A percentile compares a stretch with the other conserved stretches of the same genome.
phyloP scores from a whole-genome alignment of 208 protist species.

The Zelonia costaricensis region DNA sequence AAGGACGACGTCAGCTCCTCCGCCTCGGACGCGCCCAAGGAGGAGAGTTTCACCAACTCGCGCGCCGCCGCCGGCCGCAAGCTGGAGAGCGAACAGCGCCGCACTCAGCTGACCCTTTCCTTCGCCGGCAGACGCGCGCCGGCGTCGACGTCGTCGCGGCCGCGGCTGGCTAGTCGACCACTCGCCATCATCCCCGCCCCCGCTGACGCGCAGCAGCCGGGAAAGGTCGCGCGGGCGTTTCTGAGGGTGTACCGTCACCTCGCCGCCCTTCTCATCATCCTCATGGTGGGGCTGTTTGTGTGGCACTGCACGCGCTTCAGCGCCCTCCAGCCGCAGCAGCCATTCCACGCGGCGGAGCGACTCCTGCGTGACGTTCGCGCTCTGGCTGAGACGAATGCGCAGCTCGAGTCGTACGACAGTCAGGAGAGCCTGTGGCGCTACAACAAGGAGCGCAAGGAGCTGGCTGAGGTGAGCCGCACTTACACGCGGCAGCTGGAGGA shows the following conservation, averaged over 20 bases:
- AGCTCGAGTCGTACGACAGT: slow-evolving; percentile 25
- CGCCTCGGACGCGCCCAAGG: slow-evolving; percentile 13
- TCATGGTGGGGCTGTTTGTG: slow-evolving; percentile 20
- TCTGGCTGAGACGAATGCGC: slow-evolving; percentile 5
- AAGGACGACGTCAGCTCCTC: slow-evolving; percentile 23
- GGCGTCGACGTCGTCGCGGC: slow-evolving; percentile 2
- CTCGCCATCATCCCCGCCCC: neutral
- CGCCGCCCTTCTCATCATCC: slow-evolving; percentile 24
- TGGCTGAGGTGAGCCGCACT: slow-evolving; percentile 15
- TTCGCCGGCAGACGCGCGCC: slow-evolving; percentile 15
- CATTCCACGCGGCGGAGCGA: slow-evolving; percentile 21
- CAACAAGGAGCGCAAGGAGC: slow-evolving; percentile 20
- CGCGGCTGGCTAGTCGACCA: slow-evolving; percentile 3
- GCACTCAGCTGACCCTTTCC: slow-evolving; percentile 1
- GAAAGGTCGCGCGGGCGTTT: neutral
- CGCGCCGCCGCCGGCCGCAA: slow-evolving; percentile 11
- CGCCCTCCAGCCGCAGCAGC: neutral
- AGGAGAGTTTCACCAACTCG: slow-evolving; percentile 28
- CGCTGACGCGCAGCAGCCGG: neutral
- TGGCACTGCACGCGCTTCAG: neutral
- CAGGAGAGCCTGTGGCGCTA: slow-evolving; percentile 27
- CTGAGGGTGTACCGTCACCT: slow-evolving; percentile 13
- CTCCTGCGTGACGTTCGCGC: slow-evolving; percentile 22
- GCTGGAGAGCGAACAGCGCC: slow-evolving; percentile 12
- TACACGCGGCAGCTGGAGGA: slow-evolving; percentile 35